Evolutionary conservation across 2,329 filamentous ascomycete species (phyloP).

Genomic region (Fusarium torulosum): DNA sequence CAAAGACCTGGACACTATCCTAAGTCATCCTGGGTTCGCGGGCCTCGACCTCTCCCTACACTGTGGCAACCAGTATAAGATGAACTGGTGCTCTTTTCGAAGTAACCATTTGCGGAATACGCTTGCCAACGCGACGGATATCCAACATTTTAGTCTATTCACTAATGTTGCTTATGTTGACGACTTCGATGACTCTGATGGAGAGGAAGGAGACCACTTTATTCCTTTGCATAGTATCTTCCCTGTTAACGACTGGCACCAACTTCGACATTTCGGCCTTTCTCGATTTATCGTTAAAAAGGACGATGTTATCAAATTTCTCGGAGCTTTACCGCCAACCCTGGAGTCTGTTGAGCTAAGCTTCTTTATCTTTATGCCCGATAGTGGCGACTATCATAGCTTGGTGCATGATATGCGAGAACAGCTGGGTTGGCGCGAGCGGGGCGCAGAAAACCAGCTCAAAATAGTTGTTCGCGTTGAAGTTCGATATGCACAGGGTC

Average conservation of each 20-base stretch:
- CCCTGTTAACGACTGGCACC: constrained; percentile 1
- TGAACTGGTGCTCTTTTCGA: not conserved
- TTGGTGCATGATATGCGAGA: no score
- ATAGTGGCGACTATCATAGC: no score
- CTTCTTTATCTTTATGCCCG: no score
- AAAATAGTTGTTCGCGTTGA: no score
- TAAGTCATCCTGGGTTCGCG: constrained; percentile 23
- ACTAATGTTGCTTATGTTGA: not conserved
- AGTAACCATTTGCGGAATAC: not conserved
- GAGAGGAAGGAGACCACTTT: not conserved
- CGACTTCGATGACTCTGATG: not conserved
- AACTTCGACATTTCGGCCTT: constrained; percentile 14
- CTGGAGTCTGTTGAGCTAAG: no score
- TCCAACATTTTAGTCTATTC: not conserved
- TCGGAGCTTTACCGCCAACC: no score
- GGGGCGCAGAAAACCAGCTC: no score
- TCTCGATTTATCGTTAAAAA: constrained; percentile 13
- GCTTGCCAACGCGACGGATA: not conserved
- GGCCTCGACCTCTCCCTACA: constrained; percentile 16
- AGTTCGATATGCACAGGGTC: no score
- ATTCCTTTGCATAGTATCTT: constrained; percentile 3
- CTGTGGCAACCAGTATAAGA: not conserved
- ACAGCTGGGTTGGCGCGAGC: no score
- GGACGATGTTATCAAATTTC: not conserved
- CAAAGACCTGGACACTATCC: constrained; percentile 8